Base-by-base conservation (phyloP, 176 grass and related monocot genomes). In the Zea mays region DNA sequence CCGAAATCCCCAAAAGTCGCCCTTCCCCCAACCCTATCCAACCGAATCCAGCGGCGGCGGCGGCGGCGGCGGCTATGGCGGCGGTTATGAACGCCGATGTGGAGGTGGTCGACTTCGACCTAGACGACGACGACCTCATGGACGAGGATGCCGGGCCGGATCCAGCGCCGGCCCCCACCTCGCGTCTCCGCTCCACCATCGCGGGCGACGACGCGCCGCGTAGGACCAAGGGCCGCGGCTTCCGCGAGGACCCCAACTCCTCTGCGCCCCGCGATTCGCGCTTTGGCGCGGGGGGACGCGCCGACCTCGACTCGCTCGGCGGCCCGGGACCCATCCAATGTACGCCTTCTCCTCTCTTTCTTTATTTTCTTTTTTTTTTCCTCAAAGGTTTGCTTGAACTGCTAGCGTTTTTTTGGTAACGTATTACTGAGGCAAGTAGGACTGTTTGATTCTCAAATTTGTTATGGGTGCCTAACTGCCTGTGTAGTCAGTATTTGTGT, bases 101-200 rank as follows among this genome's bases (percentile, higher is more conserved):
- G 38, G 95, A 98, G 79, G 89, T 82, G 65, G 91, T 98, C 21
- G 95, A 98, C 59, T 98, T 92, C 82, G 87, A 98, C 75, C 76
- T 88, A 7, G 95, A 98, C 37, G 91, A 94, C 37, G 95, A 98
- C 34, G 95, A 98, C 74, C 91, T 98, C 57, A 94, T 94, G 91
- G 95, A 98, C 83, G 95, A 94, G 83, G 91, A 98, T 3, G 83
- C 46, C 16, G 62, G 21, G 45, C 45, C 60, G 56, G 90, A 93
- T 8, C 87, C 84, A 33, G 54, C 68, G 10, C 85, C 72, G 19
- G 70, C 67, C 15, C 80, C 72, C 16, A 81, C 52, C 3, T 79
- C 76, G 65, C 92, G 83, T 71, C 84, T 97, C 75, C 88, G 94
- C 13, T 97, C 94, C 65, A 81, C 94, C 82, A 90, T 93, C 81